Base-by-base conservation (phyloP, 345 rosid genomes). In the Melastoma malabathricum region DNA sequence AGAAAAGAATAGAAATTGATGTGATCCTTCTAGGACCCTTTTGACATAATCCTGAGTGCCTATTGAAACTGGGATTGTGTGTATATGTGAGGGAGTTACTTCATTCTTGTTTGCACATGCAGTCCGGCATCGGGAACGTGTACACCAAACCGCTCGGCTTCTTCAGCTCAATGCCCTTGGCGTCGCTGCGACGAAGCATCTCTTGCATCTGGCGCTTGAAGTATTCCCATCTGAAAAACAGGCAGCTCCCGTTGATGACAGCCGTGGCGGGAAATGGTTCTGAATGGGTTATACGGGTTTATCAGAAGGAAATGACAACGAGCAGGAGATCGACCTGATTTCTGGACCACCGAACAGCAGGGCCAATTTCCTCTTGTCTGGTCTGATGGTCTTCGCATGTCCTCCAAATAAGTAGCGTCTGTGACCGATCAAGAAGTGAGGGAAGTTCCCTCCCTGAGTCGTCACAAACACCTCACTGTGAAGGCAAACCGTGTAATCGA, bases 381-480 rank as follows among this genome's bases (percentile, higher is more conserved):
- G 98, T 61, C 76, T 84, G 48, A 90, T 69, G 5, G 98, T 90
- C 72, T 84, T 77, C 0, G 96, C 81, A 52, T 90, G 98, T 46
- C 98, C 98, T 69, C 86, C 83, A 68, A 73, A 78, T 58, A 84
- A 73, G 70, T 84, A 86, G 2, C 89, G 95, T 51, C 98, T 75
- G 52, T 86, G 98, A 59, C 98, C 98, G 69, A 78, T 84, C 67
- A 90, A 77, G 78, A 90, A 90, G 71, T 86, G 98, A 12, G 98
- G 98, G 59, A 84, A 92, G 54, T 92, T 92, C 58, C 98, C 98
- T 54, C 98, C 98, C 80, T 87, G 98, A 17, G 98, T 87, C 10
- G 96, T 84, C 69, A 84, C 89, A 70, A 90, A 87, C 52, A 80
- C 98, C 73, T 84, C 93, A 47, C 96, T 92, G 65, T 82, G 84